phyloP scores from a whole-genome alignment of 2,329 filamentous ascomycete species.

The Aspergillus eucalypticola region DNA sequence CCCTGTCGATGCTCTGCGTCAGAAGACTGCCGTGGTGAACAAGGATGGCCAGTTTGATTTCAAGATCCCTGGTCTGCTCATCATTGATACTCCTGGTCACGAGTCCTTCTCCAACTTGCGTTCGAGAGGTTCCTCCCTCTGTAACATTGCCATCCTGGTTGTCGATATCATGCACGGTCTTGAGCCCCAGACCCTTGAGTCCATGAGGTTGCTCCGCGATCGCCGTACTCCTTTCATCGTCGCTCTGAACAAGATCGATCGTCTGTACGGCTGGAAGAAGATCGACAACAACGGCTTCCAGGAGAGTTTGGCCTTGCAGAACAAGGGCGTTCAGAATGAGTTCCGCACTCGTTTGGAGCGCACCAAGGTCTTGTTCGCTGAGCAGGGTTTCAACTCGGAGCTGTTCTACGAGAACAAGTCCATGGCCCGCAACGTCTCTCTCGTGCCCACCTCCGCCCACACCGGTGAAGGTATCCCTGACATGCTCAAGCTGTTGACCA shows the following conservation, averaged over 20 bases:
- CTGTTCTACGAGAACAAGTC: constrained; percentile 98
- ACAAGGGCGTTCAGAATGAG: constrained; percentile 89
- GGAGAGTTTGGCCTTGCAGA: constrained; percentile 86
- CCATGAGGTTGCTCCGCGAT: constrained; percentile 89
- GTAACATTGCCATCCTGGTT: constrained; percentile 98
- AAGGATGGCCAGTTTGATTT: constrained; percentile 86
- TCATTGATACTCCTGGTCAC: constrained; percentile 99
- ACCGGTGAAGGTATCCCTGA: constrained; percentile 99
- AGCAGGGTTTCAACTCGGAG: constrained; percentile 97
- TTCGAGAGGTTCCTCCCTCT: constrained; percentile 94
- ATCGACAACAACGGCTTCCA: constrained; percentile 98
- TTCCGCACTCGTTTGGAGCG: constrained; percentile 86
- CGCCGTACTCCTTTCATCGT: constrained; percentile 98
- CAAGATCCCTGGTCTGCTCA: constrained; percentile 93
- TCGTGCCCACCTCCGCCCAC: constrained; percentile 94
- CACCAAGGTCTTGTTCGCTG: constrained; percentile 90
- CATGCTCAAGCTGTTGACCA: constrained; percentile 92
- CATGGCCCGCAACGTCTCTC: constrained; percentile 90
- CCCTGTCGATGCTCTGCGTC: constrained; percentile 85
- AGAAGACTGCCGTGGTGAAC: constrained; percentile 94
- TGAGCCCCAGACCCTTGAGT: constrained; percentile 95
- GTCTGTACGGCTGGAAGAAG: constrained; percentile 98
- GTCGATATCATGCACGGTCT: constrained; percentile 99
- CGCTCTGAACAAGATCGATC: constrained; percentile 98
- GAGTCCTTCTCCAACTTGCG: constrained; percentile 99